These are phyloP conservation scores for Mayamaea pseudoterrestris DNA, from an alignment of 108 stramenopile species.

Conservation along the genomic window DNA sequence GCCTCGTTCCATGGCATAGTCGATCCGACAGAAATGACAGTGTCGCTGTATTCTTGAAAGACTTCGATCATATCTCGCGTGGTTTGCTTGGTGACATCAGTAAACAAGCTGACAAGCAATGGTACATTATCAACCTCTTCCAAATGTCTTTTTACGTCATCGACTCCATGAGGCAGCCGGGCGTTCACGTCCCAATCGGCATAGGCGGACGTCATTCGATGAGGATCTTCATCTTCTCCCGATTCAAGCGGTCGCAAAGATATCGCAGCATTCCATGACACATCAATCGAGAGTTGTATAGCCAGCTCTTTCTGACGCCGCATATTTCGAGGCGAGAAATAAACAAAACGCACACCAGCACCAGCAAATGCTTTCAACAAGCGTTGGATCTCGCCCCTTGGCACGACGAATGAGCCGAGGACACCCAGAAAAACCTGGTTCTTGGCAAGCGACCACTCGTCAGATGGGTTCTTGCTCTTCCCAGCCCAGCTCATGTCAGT, in stretches of 20 bases:
- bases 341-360: slow-evolving; percentile 94
- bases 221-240: slow-evolving; percentile 64
- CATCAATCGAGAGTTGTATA: slow-evolving; percentile 87
- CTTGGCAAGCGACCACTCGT: slow-evolving; percentile 54
- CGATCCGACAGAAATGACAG: slow-evolving; percentile 63
- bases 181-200: slow-evolving; percentile 98
- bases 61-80: slow-evolving; percentile 85
- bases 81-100: slow-evolving; percentile 85
- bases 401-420: slow-evolving; percentile 81
- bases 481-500: too few relatives aligned
- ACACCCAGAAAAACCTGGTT: slow-evolving; percentile 94
- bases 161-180: slow-evolving; percentile 86
- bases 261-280: slow-evolving; percentile 95
- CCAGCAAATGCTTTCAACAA: slow-evolving; percentile 66
- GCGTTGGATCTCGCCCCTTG: slow-evolving; percentile 80
- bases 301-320: slow-evolving; percentile 91
- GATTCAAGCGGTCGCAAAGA: slow-evolving; percentile 70
- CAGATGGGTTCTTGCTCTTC: slow-evolving; percentile 19
- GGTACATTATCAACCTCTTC: slow-evolving; percentile 95
- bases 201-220: slow-evolving; percentile 85
- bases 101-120: slow-evolving; percentile 89
- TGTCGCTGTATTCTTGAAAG: slow-evolving; percentile 77
- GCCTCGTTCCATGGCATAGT: slow-evolving; percentile 55
- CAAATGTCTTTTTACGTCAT: slow-evolving; percentile 72
- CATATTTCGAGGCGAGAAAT: slow-evolving; percentile 96